phyloP scores from a whole-genome alignment of 371 early-diverging fungal species.

The Apophysomyces elegans region DNA sequence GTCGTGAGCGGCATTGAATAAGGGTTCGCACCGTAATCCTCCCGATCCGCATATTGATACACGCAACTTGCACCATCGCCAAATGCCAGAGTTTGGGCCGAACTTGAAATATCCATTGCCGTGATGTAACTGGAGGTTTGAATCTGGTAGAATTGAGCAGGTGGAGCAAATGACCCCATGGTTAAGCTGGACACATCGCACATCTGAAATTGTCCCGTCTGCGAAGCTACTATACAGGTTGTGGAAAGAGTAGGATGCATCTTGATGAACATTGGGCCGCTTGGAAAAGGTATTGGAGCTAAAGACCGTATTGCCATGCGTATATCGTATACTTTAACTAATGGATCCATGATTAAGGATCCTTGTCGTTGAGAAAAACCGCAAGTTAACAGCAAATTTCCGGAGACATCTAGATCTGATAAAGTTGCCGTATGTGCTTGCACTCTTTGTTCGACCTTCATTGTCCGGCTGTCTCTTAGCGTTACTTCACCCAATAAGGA shows the following conservation, averaged over 20 bases:
- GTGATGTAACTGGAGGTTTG: constrained; percentile 67
- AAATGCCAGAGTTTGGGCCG: constrained; percentile 75
- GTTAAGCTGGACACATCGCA: constrained; percentile 69
- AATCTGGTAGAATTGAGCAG: constrained; percentile 73
- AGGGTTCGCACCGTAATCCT: constrained; percentile 66
- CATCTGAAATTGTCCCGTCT: constrained; percentile 75
- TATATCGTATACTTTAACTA: constrained; percentile 86
- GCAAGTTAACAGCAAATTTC: constrained; percentile 76
- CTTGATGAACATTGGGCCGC: constrained; percentile 70
- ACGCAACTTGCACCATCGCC: constrained; percentile 74
- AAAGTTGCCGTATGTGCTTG: constrained; percentile 81
- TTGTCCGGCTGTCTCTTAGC: constrained; percentile 71
- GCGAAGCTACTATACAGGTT: constrained; percentile 69
- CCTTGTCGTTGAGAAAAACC: constrained; percentile 78
- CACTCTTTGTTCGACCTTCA: constrained; percentile 70
- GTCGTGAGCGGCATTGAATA: constrained; percentile 70
- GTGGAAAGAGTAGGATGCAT: constrained; percentile 78
- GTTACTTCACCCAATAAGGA: constrained; percentile 69
- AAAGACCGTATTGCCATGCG: constrained; percentile 71
- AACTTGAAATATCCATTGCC: constrained; percentile 73
- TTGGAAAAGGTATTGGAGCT: constrained; percentile 74
- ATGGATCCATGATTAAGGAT: constrained; percentile 70
- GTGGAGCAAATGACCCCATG: constrained; percentile 50
- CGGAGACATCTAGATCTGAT: constrained; percentile 77
- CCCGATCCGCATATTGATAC: constrained; percentile 71